Base-by-base conservation (phyloP, 2,329 filamentous ascomycete genomes). In the Gnomoniopsis smithogilvyi region DNA sequence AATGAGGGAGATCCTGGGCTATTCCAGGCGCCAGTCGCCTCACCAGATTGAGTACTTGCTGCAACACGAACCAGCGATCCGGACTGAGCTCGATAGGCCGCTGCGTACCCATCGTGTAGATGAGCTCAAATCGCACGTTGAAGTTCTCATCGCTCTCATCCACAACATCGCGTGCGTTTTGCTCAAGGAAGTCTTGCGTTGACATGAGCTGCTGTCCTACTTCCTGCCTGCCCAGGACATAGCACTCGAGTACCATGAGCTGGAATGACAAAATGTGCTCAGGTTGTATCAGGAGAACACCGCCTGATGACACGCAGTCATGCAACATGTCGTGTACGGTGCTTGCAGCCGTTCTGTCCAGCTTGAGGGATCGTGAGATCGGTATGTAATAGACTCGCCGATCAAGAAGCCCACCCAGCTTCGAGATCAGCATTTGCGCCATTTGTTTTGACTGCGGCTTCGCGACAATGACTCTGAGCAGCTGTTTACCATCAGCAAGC, bases 91-190 rank as follows among this genome's bases (percentile, higher is more conserved):
- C 81, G 0, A 87, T 72, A 0, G 77, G 63, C 1, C 67, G 65
- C 59, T 86, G 81, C 0, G 67, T 61, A 0, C 85, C 86, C 64
- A 88, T 80, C 0, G 85, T 87, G 59, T 89, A 89, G 1, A 89
- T 74, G 0, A 89, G 68, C 64, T 89, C 84, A 41, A 86, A 87
- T 50, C 80, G 82, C 3, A 80, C 76, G 48, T 77, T 83, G 47
- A 89, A 81, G 56, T 83, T 84, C 58, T 89, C 84, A 50, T 90
- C 87, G 43, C 82, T 85, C 67, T 90, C 85, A 58, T 89, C 86
- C 0, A 89, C 73, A 2, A 90, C 76, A 61, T 88, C 85, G 0
- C 84, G 73, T 0, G 78, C 74, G 2, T 69, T 60, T 0, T 53
- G 14, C 30, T 80, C 69, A 1, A 87, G 71, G 62, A 77, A 80